These are phyloP conservation scores for Microcera coccophila DNA, from an alignment of 2,329 filamentous ascomycete species.

Conservation along the genomic window DNA sequence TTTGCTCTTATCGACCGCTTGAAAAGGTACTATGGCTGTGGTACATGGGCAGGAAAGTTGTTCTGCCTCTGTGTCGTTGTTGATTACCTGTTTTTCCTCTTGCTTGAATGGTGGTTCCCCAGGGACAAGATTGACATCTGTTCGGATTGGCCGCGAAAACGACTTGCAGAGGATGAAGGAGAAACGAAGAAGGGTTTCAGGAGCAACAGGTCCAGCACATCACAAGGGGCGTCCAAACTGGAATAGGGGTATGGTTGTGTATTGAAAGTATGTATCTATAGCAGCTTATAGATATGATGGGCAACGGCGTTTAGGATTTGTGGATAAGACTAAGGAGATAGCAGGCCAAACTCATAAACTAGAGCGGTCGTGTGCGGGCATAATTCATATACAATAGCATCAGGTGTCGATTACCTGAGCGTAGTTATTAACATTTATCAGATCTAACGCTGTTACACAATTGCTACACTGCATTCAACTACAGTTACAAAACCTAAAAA, in stretches of 20 bases:
- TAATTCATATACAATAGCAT: no score
- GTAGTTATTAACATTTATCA: no score
- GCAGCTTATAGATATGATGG: no score
- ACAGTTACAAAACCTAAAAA: no score
- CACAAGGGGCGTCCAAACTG: constrained; percentile 17
- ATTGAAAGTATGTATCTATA: no score
- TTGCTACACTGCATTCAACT: no score
- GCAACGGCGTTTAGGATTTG: constrained; percentile 7
- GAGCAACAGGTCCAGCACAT: constrained; percentile 34
- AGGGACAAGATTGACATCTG: constrained; percentile 83
- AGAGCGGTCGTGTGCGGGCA: no score
- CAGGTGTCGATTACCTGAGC: no score
- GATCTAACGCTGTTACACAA: no score
- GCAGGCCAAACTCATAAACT: constrained; percentile 1
- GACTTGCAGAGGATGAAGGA: constrained; percentile 29
- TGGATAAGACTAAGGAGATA: neutral
- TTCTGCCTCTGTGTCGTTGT: constrained; percentile 94
- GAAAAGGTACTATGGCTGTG: constrained; percentile 96
- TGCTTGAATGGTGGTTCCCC: constrained; percentile 84
- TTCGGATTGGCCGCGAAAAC: constrained; percentile 85
- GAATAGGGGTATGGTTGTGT: neutral
- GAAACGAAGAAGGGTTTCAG: constrained; percentile 26
- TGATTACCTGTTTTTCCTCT: constrained; percentile 85
- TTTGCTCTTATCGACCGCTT: constrained; percentile 91
- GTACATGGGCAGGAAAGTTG: constrained; percentile 96